These are phyloP conservation scores for Umbelopsis vinacea DNA, from an alignment of 192 early-diverging fungal species.

Conservation along the genomic window DNA sequence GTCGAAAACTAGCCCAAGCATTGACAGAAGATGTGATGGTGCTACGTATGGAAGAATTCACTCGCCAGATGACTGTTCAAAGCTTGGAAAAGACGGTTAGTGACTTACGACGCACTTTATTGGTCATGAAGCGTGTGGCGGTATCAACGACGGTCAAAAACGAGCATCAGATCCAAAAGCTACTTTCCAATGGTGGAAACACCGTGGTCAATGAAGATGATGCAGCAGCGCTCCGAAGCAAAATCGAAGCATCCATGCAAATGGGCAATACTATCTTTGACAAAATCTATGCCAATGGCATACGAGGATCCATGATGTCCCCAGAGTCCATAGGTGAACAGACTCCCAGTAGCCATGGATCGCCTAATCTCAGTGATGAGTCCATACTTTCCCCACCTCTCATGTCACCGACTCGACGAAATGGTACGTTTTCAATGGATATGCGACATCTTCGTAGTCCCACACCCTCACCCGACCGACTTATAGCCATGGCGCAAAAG, in stretches of 20 bases:
- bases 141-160: slow-evolving; percentile 42
- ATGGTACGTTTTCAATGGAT: neutral
- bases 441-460: slow-evolving; percentile 26
- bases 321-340: slow-evolving; percentile 28
- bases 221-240: neutral
- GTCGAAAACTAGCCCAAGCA: slow-evolving; percentile 55
- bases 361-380: slow-evolving; percentile 8
- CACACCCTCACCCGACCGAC: slow-evolving; percentile 40
- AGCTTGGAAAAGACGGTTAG: slow-evolving; percentile 56
- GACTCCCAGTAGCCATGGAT: slow-evolving; percentile 5
- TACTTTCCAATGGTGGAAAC: slow-evolving; percentile 7
- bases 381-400: slow-evolving; percentile 16
- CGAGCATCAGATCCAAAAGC: slow-evolving; percentile 34
- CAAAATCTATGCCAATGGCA: slow-evolving; percentile 47
- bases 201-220: neutral
- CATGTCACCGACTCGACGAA: slow-evolving; percentile 12
- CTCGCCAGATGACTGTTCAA: slow-evolving; percentile 45
- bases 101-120: slow-evolving; percentile 57
- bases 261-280: slow-evolving; percentile 46
- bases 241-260: slow-evolving; percentile 28
- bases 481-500: slow-evolving; percentile 43
- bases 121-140: slow-evolving; percentile 63
- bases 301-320: slow-evolving; percentile 38
- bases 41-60: slow-evolving; percentile 51
- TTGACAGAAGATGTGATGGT: slow-evolving; percentile 60